Evolutionary conservation across 148 eudicot genomes (phyloP).

Genomic region (Mesembryanthemum crystallinum): DNA sequence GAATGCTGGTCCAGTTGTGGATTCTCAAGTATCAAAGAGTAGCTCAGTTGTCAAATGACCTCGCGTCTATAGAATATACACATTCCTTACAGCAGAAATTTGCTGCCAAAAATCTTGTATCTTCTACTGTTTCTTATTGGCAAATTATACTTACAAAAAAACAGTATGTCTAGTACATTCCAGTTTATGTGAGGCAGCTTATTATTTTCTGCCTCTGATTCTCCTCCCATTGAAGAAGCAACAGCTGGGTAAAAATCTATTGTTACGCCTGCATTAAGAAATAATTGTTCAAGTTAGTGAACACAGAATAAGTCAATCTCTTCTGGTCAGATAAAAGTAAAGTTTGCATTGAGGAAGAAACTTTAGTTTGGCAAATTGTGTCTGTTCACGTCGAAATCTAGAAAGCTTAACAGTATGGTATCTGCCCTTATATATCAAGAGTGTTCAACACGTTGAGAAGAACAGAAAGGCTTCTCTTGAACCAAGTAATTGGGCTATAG

Average conservation of each 20-base stretch:
- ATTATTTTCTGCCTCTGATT: conserved; percentile 34
- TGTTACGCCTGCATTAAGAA: conserved; percentile 25
- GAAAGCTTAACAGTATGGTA: background rate
- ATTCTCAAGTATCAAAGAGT: background rate
- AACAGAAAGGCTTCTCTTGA: background rate
- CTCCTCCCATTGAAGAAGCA: conserved; percentile 40
- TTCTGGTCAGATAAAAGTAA: background rate
- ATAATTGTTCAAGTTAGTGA: background rate
- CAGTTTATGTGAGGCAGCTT: background rate
- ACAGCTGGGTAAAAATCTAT: conserved; percentile 35
- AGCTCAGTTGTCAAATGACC: conserved; percentile 7
- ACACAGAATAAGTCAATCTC: background rate
- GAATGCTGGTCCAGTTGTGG: conserved; percentile 1
- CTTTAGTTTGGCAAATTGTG: background rate
- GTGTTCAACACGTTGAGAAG: background rate
- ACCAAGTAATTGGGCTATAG: background rate
- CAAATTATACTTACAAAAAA: conserved; percentile 26
- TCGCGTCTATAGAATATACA: conserved; percentile 12
- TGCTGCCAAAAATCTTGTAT: conserved; percentile 17
- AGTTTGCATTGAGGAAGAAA: background rate
- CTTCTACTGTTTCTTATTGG: conserved; percentile 10
- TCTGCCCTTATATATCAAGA: background rate
- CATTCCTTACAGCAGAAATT: conserved; percentile 22
- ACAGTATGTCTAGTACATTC: background rate
- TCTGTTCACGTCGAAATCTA: background rate